phyloP scores from a whole-genome alignment of 2,329 filamentous ascomycete species.

The Sclerotinia spermophila region DNA sequence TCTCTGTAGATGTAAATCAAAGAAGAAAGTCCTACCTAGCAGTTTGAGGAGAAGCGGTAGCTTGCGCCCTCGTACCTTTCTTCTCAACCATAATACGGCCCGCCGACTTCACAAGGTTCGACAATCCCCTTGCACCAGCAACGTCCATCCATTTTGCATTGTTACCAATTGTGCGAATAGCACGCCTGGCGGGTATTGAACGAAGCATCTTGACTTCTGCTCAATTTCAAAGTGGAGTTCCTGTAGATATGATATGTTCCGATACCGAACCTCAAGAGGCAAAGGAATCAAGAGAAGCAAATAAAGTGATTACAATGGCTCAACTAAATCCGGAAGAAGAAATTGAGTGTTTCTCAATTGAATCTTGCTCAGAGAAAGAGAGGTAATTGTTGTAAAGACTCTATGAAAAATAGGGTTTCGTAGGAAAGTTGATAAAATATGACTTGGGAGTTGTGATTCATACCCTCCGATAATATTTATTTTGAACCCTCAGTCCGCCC shows the following conservation, averaged over 20 bases:
- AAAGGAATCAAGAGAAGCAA: conserved; percentile 6
- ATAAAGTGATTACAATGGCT: conserved; percentile 10
- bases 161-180: conserved; percentile 43
- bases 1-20: neutral
- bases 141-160: conserved; percentile 27
- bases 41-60: conserved; percentile 40
- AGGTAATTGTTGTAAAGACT: neutral
- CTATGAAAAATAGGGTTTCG: neutral
- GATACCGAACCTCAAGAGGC: neutral
- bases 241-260: neutral
- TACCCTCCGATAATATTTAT: neutral
- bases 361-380: conserved; percentile 3
- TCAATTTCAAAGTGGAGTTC: neutral
- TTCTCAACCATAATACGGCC: conserved; percentile 32
- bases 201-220: conserved; percentile 43
- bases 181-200: conserved; percentile 46
- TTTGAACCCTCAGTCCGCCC: neutral
- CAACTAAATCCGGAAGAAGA: conserved; percentile 11
- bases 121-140: conserved; percentile 12
- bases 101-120: conserved; percentile 40
- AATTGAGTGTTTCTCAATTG: conserved; percentile 15
- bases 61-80: conserved; percentile 43
- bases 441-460: conserved; percentile 6
- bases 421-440: conserved; percentile 4
- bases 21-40: conserved; percentile 29